Evolutionary conservation across 169 alveolate genomes (phyloP).

Genomic region (Eimeria brunetti): DNA sequence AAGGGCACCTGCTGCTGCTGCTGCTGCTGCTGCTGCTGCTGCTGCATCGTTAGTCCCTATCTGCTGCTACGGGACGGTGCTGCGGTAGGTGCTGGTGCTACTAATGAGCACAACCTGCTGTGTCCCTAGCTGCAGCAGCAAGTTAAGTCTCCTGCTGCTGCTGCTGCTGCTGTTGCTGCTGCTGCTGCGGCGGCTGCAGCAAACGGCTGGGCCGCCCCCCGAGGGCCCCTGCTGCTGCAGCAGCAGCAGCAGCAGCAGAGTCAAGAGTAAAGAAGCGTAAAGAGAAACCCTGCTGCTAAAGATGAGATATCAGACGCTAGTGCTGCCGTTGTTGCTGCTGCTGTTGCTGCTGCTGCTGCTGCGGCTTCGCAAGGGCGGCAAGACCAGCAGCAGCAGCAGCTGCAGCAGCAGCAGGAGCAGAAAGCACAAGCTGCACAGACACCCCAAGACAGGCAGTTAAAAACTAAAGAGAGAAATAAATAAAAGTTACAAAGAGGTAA

Average conservation of each 20-base stretch:
- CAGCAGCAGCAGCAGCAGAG: neutral
- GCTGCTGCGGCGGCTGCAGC: neutral
- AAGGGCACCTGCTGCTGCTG: neutral
- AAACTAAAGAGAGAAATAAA: neutral
- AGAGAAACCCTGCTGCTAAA: too few relatives aligned
- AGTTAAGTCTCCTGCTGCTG: neutral
- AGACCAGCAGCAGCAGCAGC: neutral
- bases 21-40: conserved; percentile 32
- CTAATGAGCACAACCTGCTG: neutral
- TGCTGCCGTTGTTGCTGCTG: neutral
- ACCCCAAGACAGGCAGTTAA: neutral
- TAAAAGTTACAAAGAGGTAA: neutral
- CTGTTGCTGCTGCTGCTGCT: conserved; percentile 20
- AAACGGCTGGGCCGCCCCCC: neutral
- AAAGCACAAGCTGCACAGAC: neutral
- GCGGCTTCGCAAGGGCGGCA: neutral
- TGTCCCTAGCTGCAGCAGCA: neutral
- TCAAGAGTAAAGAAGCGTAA: neutral
- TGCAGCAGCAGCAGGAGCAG: conserved; percentile 3
- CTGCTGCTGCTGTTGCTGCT: neutral
- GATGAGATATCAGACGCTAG: neutral
- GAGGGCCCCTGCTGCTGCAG: neutral
- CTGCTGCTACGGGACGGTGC: conserved; percentile 13
- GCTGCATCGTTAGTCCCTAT: conserved; percentile 1
- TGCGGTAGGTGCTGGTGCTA: neutral